phyloP scores from a whole-genome alignment of 495 filamentous ascomycete genomes.

The Corynascus novoguineensis region DNA sequence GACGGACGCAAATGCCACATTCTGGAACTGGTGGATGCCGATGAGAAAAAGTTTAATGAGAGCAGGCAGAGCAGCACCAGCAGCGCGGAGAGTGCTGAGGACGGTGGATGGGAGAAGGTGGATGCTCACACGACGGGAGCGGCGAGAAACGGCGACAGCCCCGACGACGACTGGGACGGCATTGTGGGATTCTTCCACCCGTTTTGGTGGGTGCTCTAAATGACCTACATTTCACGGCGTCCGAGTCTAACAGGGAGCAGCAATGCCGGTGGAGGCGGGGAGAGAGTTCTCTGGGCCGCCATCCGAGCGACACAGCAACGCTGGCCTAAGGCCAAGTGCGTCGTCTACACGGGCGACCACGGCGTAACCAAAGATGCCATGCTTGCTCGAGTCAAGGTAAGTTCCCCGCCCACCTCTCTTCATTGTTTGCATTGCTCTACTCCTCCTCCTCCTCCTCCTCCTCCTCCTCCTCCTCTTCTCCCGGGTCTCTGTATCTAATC shows the following conservation, averaged over 20 bases:
- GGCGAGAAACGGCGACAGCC: conserved; percentile 48
- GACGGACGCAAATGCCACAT: conserved; percentile 57
- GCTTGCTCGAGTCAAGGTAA: conserved; percentile 67
- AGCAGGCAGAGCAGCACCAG: conserved; percentile 29
- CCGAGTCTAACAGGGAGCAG: conserved; percentile 39
- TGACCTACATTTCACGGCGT: background rate
- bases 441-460: too few relatives aligned
- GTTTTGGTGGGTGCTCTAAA: conserved; percentile 63
- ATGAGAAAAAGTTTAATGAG: conserved; percentile 50
- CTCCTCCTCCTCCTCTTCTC: too few relatives aligned
- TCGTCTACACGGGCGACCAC: conserved; percentile 93
- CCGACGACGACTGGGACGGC: conserved; percentile 64
- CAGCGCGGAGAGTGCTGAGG: conserved; percentile 53
- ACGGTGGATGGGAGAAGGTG: conserved; percentile 74
- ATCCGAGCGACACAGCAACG: conserved; percentile 84
- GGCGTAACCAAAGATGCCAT: conserved; percentile 75
- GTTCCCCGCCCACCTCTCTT: conserved; percentile 6
- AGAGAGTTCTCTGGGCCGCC: conserved; percentile 94
- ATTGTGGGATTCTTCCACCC: conserved; percentile 96
- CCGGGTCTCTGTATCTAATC: too few relatives aligned
- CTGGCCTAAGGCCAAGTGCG: conserved; percentile 81
- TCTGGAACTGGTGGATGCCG: conserved; percentile 53
- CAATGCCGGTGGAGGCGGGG: conserved; percentile 93
- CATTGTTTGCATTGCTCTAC: background rate
- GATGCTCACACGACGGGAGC: conserved; percentile 50